Conservation (phyloP, 179 eudicot genomes). For the Corrigiola litoralis region DNA sequence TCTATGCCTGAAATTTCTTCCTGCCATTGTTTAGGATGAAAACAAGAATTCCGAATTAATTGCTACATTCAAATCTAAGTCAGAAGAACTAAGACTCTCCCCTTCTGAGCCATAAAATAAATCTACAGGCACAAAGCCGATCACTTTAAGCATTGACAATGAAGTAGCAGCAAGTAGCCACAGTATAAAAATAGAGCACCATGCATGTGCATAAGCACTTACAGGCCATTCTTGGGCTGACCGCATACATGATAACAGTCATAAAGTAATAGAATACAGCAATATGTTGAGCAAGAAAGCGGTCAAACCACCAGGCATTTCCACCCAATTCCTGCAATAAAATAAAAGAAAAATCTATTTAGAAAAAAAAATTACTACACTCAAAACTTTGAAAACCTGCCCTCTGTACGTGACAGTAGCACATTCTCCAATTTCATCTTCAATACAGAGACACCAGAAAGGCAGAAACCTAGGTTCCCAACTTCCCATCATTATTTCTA, state of each 20-base stretch:
- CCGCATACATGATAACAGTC: slow-evolving; percentile 74
- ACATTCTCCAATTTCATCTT: neutral
- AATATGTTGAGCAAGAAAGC: slow-evolving; percentile 87
- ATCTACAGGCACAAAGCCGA: neutral
- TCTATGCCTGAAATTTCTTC: neutral
- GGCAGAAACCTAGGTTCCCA: neutral
- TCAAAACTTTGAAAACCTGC: neutral
- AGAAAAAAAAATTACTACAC: neutral
- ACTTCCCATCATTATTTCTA: neutral
- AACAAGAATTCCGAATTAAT: neutral
- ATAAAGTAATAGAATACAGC: slow-evolving; percentile 85
- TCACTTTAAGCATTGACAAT: slow-evolving; percentile 1
- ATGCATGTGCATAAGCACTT: slow-evolving; percentile 30
- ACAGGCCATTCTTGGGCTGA: slow-evolving; percentile 99
- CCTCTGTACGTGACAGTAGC: slow-evolving; percentile 3
- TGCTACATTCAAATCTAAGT: too few relatives aligned
- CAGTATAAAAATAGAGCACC: neutral
- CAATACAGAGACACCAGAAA: neutral
- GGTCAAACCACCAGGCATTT: slow-evolving; percentile 93
- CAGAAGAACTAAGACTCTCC: too few relatives aligned
- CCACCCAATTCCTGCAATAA: slow-evolving; percentile 90
- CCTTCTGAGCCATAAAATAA: neutral
- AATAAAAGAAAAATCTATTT: neutral
- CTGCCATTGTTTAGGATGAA: neutral
- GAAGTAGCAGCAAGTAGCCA: slow-evolving; percentile 11